Conservation (phyloP, 805 yeast genomes). For the Spathaspora hagerdaliae region DNA sequence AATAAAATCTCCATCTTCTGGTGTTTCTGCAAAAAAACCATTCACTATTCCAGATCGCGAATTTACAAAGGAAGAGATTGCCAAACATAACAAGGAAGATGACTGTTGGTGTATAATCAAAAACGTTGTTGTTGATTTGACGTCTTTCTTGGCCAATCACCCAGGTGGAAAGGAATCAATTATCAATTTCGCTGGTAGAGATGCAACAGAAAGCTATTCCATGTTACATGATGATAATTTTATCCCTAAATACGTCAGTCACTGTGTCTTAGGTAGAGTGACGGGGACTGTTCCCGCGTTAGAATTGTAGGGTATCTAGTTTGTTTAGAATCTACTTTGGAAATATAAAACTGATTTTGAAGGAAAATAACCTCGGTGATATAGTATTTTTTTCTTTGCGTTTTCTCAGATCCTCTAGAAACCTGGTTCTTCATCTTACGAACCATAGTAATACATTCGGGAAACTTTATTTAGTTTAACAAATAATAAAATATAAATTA, state of each 20-base stretch:
- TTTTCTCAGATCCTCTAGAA: no score
- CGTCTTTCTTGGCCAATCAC: slow-evolving; percentile 41
- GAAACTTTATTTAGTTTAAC: no score
- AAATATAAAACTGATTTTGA: neutral
- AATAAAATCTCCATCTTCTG: neutral
- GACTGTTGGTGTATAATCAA: slow-evolving; percentile 57
- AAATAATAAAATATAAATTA: no score
- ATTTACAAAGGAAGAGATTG: slow-evolving; percentile 43
- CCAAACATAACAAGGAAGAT: slow-evolving; percentile 39
- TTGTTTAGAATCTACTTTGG: neutral
- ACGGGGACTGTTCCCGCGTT: slow-evolving; percentile 44
- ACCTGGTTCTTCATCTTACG: no score
- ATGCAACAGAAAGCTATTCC: slow-evolving; percentile 47
- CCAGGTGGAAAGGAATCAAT: slow-evolving; percentile 65
- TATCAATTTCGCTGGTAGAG: slow-evolving; percentile 42
- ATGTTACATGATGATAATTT: slow-evolving; percentile 58
- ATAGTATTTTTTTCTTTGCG: no score
- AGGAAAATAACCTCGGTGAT: no score
- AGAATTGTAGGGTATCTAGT: slow-evolving; percentile 16
- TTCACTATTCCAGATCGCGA: slow-evolving; percentile 47
- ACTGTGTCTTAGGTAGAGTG: slow-evolving; percentile 48
- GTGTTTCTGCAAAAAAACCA: slow-evolving; percentile 5
- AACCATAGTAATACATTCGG: no score
- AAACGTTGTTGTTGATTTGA: slow-evolving; percentile 47
- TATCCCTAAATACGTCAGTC: slow-evolving; percentile 44